phyloP scores from a whole-genome alignment of 345 rosid species.

The Stellera chamaejasme region DNA sequence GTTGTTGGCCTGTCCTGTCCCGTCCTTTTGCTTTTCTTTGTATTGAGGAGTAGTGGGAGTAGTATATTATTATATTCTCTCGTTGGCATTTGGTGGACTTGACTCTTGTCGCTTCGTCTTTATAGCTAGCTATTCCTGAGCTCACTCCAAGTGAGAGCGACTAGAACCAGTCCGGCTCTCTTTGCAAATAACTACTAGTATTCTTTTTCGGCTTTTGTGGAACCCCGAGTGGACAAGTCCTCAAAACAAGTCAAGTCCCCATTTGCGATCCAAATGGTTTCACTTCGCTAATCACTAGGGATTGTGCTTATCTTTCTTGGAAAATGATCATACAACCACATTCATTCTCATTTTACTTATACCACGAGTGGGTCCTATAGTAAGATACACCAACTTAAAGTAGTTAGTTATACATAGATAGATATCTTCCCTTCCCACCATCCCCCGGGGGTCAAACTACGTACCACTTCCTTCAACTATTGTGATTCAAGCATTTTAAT shows the following conservation, averaged over 20 bases:
- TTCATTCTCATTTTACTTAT: too few relatives aligned
- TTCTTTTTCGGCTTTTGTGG: too few relatives aligned
- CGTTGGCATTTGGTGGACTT: constrained; percentile 17
- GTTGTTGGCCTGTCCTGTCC: constrained; percentile 28
- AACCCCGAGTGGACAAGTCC: too few relatives aligned
- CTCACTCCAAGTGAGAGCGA: constrained; percentile 12
- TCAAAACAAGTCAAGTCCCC: constrained; percentile 5
- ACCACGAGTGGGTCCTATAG: too few relatives aligned
- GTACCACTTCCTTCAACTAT: too few relatives aligned
- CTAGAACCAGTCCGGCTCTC: constrained; percentile 1
- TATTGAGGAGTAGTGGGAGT: too few relatives aligned
- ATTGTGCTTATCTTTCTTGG: constrained; percentile 36
- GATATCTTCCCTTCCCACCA: too few relatives aligned
- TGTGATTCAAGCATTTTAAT: too few relatives aligned
- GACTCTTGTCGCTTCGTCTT: constrained; percentile 15
- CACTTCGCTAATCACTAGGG: constrained; percentile 11
- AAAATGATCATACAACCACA: constrained; percentile 29
- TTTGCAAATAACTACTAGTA: background rate
- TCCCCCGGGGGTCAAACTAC: too few relatives aligned
- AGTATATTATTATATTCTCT: constrained; percentile 10
- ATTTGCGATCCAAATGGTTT: constrained; percentile 10
- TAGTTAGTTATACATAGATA: too few relatives aligned
- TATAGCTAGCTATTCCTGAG: constrained; percentile 6
- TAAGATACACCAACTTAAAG: too few relatives aligned
- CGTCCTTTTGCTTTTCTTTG: constrained; percentile 6